Base-by-base conservation (phyloP, 331 rosid genomes). In the Spiraea crenata region DNA sequence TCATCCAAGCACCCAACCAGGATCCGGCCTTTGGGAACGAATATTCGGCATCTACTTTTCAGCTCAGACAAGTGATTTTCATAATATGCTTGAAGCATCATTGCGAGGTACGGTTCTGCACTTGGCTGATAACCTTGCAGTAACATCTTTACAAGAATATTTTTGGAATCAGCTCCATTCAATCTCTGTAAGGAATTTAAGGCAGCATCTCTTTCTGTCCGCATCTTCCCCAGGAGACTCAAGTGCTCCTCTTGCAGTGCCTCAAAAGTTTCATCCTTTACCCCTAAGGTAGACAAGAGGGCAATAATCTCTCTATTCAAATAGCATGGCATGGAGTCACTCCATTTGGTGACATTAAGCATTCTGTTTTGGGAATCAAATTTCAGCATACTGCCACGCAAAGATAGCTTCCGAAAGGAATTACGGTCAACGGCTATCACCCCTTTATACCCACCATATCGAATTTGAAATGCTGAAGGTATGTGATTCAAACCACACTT, bases 381-480 rank as follows among this genome's bases (percentile, higher is more conserved):
- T 65, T 93, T 93, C 34, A 75, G 95, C 98, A 93, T 93, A 67
- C 97, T 93, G 34, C 78, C 57, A 46, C 97, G 97, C 80, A 93
- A 62, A 52, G 98, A 90, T 71, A 93, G 70, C 87, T 93, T 93
- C 78, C 87, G 77, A 71, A 56, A 87, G 74, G 97, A 90, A 55
- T 57, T 79, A 45, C 86, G 90, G 73, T 93, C 97, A 69, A 93
- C 92, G 54, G 91, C 88, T 31, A 90, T 87, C 62, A 93, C 97
- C 67, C 98, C 97, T 82, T 93, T 93, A 80, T 84, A 93, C 80
- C 98, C 98, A 70, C 98, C 98, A 69, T 76, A 93, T 66, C 97
- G 90, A 80, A 93, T 90, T 79, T 93, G 98, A 79, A 90, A 93
- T 56, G 98, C 97, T 6, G 98, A 93, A 74, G 98, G 96, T 62